Evolutionary conservation across 441 rosid species (phyloP).

Genomic region (Eugenia klotzschiana): DNA sequence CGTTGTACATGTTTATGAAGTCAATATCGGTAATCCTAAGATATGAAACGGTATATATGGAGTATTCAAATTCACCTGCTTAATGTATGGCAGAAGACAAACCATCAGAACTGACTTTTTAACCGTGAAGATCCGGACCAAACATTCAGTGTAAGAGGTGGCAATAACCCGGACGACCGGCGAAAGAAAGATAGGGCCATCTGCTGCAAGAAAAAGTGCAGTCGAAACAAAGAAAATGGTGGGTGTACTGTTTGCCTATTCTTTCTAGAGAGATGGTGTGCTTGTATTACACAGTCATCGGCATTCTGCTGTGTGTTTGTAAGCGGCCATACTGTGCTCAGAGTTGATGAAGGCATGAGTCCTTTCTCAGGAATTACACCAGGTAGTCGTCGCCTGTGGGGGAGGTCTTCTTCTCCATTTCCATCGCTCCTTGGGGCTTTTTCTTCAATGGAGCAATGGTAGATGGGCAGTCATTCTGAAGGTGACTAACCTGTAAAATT

Average conservation of each 20-base stretch:
- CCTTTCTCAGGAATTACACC: not conserved
- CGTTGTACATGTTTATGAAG: not conserved
- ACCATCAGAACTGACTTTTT: not conserved
- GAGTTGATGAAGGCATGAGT: not conserved
- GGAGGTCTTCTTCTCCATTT: not conserved
- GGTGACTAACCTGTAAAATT: not conserved
- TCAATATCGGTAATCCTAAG: not conserved
- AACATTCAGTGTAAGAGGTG: not conserved
- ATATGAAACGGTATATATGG: not conserved
- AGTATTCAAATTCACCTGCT: not conserved
- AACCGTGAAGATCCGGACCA: not conserved
- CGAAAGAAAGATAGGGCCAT: not conserved
- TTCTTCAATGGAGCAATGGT: not conserved
- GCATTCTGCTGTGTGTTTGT: not conserved
- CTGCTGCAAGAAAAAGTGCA: not conserved
- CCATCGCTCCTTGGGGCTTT: not conserved
- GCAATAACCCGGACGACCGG: not conserved
- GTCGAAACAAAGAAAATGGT: not conserved
- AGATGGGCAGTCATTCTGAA: not conserved
- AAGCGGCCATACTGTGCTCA: not conserved
- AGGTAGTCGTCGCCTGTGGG: not conserved
- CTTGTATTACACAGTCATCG: not conserved
- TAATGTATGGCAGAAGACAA: not conserved
- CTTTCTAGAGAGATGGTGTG: not conserved
- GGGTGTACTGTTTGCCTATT: not conserved